Evolutionary conservation across 2,329 filamentous ascomycete species (phyloP), one percentile per base, ranked within the genome.

Genomic region (Phialocephala subalpina): DNA sequence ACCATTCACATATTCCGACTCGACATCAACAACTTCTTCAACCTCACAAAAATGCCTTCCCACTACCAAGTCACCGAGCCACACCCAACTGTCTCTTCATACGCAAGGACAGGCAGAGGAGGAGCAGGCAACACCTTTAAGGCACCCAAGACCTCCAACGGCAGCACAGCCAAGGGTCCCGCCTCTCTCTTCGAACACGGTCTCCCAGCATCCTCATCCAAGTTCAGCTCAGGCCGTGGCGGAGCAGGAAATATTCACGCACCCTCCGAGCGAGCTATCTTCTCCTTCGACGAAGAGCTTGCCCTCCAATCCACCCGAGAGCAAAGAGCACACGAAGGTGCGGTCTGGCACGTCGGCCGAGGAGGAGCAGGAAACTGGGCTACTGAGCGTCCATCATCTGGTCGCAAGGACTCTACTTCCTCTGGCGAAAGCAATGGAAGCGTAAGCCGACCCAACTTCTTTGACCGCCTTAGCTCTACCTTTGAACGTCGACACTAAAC

Each of bases 211-310:
- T 67, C 69, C 58, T 70, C 61, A 57, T 63, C 65, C 49, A 72
- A 69, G 61, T 77, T 76, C 69, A 69, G 61, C 65, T 66, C 67
- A 20, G 75, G 75, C 14, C 70, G 75, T 20, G 75, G 75, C 4
- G 75, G 75, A 29, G 75, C 74, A 18, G 75, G 75, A n/a, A 77
- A 77, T 67, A 74, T 77, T 52, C 72, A 70, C 61, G 56, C 64
- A 16, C 67, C 40, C 11, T 66, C 67, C 11, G 73, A 77, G 60
- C 71, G 69, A 25, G 65, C 74, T 14, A 69, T 73, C 18, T 77
- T 77, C 68, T 74, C 72, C 20, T 77, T 77, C 63, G 74, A 77
- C 45, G 75, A 77, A 36, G 75, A 77, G 52, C 69, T 77, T 14
- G 70, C 71, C 11, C 70, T 72, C 11, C 72, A 76, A 62, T 62